These are phyloP conservation scores for Lachancea nothofagi DNA, from an alignment of 805 yeast species.

Conservation along the genomic window DNA sequence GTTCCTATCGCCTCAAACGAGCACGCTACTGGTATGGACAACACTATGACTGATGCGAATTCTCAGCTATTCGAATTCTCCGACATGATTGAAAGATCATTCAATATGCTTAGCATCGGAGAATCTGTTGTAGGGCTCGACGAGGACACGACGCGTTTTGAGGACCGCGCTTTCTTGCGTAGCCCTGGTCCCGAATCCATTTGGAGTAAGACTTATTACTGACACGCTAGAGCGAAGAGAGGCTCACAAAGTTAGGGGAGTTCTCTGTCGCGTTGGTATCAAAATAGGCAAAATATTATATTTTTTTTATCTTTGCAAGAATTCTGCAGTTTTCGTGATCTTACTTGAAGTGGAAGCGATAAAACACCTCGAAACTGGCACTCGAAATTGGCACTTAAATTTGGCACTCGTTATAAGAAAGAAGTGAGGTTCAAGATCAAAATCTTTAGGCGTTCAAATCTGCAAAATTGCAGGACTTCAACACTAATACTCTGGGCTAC, in stretches of 20 bases:
- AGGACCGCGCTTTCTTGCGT: conserved; percentile 2
- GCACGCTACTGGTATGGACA: background rate
- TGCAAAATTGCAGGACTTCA: background rate
- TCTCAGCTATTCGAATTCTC: conserved; percentile 7
- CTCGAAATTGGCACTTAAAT: background rate
- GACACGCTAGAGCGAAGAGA: background rate
- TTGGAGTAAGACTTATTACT: conserved; percentile 3
- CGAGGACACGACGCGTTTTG: conserved; percentile 8
- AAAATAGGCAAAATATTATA: background rate
- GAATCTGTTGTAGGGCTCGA: conserved; percentile 3
- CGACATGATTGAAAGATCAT: conserved; percentile 7
- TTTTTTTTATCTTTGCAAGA: conserved; percentile 1
- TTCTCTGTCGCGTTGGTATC: conserved; percentile 4
- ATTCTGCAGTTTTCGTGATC: conserved; percentile 9
- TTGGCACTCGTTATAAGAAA: conserved; percentile 5
- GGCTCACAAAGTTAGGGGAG: background rate
- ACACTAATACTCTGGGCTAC: background rate
- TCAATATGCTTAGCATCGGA: conserved; percentile 3
- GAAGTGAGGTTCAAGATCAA: background rate
- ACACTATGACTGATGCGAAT: conserved; percentile 1
- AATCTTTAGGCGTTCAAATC: no score
- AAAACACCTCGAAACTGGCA: background rate
- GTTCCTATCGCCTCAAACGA: background rate
- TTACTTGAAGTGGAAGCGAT: conserved; percentile 12
- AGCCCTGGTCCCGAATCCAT: conserved; percentile 4